phyloP scores from a whole-genome alignment of 2,329 filamentous ascomycete genomes.

The Penicillium sp. region DNA sequence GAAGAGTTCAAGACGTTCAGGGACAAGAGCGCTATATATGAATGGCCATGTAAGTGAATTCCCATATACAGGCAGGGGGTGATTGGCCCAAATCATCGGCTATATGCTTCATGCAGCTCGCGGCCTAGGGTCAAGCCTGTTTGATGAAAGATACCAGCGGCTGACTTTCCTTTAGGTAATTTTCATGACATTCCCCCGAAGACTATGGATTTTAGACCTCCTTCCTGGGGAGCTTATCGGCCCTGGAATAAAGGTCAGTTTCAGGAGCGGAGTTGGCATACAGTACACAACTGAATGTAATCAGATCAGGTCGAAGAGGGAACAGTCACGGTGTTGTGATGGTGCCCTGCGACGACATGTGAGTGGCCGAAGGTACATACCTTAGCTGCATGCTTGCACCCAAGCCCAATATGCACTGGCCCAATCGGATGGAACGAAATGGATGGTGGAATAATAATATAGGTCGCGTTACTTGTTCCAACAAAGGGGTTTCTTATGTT shows the following conservation, averaged over 20 bases:
- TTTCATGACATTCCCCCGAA: not conserved
- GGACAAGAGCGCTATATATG: not conserved
- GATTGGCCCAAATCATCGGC: not conserved
- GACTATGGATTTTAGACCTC: not conserved
- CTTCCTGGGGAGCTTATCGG: not conserved
- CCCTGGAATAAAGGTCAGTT: not conserved
- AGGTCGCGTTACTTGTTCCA: no score
- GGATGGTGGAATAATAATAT: no score
- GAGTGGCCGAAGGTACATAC: no score
- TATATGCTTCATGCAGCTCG: not conserved
- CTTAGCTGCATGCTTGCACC: no score
- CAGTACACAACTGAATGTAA: no score
- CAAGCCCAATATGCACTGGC: no score
- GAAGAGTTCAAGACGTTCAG: not conserved
- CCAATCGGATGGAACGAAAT: no score
- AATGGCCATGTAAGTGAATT: not conserved
- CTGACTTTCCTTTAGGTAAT: not conserved
- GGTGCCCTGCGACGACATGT: no score
- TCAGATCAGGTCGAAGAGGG: no score
- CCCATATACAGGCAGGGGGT: not conserved
- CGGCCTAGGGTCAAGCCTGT: not conserved
- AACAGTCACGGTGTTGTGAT: no score
- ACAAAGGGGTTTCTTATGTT: no score
- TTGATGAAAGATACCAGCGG: not conserved
- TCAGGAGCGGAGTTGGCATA: no score